A percentile compares a stretch with the other conserved stretches of the same genome.
These are phyloP conservation scores for Aeschynomene evenia DNA, from an alignment of 306 rosid genomes.

Conservation along the genomic window DNA sequence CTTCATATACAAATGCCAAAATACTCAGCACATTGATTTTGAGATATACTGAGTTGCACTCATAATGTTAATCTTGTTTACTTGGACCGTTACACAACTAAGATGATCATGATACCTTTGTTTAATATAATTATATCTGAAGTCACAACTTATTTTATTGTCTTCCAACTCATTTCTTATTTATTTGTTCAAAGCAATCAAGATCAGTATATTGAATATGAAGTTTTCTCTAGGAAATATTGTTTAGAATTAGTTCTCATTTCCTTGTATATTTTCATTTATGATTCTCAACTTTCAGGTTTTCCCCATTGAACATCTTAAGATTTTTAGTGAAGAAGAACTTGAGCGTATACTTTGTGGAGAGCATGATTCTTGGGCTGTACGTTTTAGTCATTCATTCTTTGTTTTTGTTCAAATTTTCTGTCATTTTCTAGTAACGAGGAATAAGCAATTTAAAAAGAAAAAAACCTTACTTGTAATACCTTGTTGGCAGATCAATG, in stretches of 20 bases:
- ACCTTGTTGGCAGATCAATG: constrained; percentile 54
- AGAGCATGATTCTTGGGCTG: constrained; percentile 86
- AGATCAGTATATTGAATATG: constrained; percentile 10
- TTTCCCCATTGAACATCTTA: constrained; percentile 74
- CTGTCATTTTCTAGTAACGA: background rate
- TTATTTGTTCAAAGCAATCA: background rate
- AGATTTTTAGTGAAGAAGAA: constrained; percentile 74
- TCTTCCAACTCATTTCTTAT: constrained; percentile 9
- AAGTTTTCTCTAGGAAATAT: background rate
- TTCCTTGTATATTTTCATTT: background rate
- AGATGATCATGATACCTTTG: background rate
- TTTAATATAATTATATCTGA: background rate
- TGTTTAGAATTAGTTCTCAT: background rate
- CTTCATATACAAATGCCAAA: constrained; percentile 7
- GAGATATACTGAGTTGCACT: background rate
- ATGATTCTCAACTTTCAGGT: constrained; percentile 53
- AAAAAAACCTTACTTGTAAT: constrained; percentile 1
- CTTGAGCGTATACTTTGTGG: constrained; percentile 88
- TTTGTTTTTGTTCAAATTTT: background rate
- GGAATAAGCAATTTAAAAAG: background rate
- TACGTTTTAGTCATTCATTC: constrained; percentile 45
- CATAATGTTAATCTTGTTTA: background rate
- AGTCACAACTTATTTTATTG: background rate
- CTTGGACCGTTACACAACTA: background rate
- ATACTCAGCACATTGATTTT: background rate